Percentiles rank a stretch among this genome's conserved stretches.
Conservation (phyloP, 441 rosid species). For the Viola pubescens region DNA sequence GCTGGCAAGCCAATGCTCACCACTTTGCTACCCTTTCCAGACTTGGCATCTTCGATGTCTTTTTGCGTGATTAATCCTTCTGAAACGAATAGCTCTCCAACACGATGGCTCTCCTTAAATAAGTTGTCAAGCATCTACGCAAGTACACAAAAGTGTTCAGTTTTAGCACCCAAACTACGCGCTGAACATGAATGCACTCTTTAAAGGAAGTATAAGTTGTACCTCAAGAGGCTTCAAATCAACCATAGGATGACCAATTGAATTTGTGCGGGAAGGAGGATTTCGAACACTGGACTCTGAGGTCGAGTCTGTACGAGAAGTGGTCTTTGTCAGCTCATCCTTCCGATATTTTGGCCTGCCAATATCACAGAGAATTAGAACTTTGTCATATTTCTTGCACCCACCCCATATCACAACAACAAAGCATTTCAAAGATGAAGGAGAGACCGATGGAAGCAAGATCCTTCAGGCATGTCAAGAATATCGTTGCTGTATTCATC, state of each 20-base stretch:
- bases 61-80: conserved; percentile 67
- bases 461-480: conserved; percentile 89
- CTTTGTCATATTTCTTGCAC: neutral
- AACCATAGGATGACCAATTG: conserved; percentile 41
- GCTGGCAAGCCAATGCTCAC: conserved; percentile 79
- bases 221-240: conserved; percentile 85
- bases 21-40: conserved; percentile 49
- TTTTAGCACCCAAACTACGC: conserved; percentile 11
- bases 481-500: conserved; percentile 93
- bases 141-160: conserved; percentile 7
- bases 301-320: conserved; percentile 30
- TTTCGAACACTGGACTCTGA: conserved; percentile 38
- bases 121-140: conserved; percentile 55
- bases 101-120: conserved; percentile 48
- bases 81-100: conserved; percentile 53
- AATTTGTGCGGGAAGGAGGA: conserved; percentile 41
- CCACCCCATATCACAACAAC: conserved; percentile 1
- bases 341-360: conserved; percentile 59
- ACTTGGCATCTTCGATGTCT: conserved; percentile 74
- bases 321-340: conserved; percentile 21
- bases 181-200: conserved; percentile 3
- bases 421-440: conserved; percentile 10
- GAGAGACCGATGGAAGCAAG: conserved; percentile 78
- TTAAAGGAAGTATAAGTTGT: neutral
- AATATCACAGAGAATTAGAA: conserved; percentile 12